Base-by-base conservation (phyloP, 345 rosid species). In the Xanthoceras sorbifolium region DNA sequence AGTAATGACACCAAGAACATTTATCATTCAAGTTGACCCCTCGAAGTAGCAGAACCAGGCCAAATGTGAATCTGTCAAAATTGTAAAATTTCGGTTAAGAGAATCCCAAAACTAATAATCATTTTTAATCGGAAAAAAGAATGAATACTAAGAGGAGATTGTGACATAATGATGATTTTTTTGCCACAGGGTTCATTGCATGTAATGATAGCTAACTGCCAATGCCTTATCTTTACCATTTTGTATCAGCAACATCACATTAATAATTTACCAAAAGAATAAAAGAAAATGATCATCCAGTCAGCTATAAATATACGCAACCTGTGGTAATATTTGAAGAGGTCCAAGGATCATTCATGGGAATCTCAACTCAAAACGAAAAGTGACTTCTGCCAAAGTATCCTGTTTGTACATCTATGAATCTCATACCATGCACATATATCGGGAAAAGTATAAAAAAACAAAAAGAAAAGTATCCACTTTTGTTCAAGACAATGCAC, bases 1-100 rank as follows among this genome's bases (percentile, higher is more conserved):
- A 76, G 68, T 91, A 88, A 81, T 88, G 98, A 76, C 98, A 97
- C 98, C 97, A 92, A 1, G 93, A 84, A 86, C 98, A 97, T 60
- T 85, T 85, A 32, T 90, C 81, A 55, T 90, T 97, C 80, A 92
- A 77, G 84, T 92, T 84, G 48, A 72, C 83, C 20, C 96, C 98
- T 63, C 70, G 85, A 67, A 88, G 83, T 78, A 97, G 91, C 83
- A 87, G 79, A 59, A 91, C 80, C 76, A 92, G 82, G 52, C 94
- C 94, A 32, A 73, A 40, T 0, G 89, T 85, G 32, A 79, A 90
- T 48, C 97, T 92, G 88, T 36, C 63, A 75, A 8, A 25, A 52
- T 65, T 28, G 48, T 11, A 71, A 34, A 59, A 55, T 40, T 63
- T 31, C 67, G 2, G 59, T 79, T 61, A 14, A 69, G 26, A 52